phyloP scores from a whole-genome alignment of 768 basidiomycete genomes.

The Pisolithus orientalis region DNA sequence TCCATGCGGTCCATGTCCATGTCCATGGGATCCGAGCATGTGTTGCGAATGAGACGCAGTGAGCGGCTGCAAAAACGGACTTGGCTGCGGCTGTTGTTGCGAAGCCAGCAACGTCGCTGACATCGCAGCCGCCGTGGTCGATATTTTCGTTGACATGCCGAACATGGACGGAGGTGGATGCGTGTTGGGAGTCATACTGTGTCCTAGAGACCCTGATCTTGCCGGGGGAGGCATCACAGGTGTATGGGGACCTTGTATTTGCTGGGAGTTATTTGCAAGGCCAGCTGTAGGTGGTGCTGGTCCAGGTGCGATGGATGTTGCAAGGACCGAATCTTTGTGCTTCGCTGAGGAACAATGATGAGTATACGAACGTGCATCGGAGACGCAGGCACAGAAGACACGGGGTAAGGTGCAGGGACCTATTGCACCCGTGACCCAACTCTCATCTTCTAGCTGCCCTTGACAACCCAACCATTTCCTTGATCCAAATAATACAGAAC shows the following conservation, averaged over 20 bases:
- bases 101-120: constrained; percentile 14
- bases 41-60: constrained; percentile 8
- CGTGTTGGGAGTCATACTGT: constrained; percentile 28
- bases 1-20: constrained; percentile 2
- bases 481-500: constrained; percentile 6
- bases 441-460: no score
- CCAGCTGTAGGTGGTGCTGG: constrained; percentile 5
- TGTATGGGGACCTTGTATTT: not conserved
- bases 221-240: constrained; percentile 15
- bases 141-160: constrained; percentile 3
- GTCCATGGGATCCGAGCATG: no score
- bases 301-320: constrained; percentile 6
- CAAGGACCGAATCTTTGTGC: constrained; percentile 10
- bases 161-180: constrained; percentile 26
- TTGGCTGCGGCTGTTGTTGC: constrained; percentile 19
- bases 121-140: constrained; percentile 8
- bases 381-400: no score
- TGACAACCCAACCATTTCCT: no score
- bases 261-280: constrained; percentile 4
- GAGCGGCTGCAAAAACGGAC: constrained; percentile 23
- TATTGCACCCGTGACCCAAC: no score
- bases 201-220: constrained; percentile 5
- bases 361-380: no score
- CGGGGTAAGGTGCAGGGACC: no score
- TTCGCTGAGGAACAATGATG: constrained; percentile 11